phyloP scores from a whole-genome alignment of 495 filamentous ascomycete species.

The Daldinia bambusicola region DNA sequence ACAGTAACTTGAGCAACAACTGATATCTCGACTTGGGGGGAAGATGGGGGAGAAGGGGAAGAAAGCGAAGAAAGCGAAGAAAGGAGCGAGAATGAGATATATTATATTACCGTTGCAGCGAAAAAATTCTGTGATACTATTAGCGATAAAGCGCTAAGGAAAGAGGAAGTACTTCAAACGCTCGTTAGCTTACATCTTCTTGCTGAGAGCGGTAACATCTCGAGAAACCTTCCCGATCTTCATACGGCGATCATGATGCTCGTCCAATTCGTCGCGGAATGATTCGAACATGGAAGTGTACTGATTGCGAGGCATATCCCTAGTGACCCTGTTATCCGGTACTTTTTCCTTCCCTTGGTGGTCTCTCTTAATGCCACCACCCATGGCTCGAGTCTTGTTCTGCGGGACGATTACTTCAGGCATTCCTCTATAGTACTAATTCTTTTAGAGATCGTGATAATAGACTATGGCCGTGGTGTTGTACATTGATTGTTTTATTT shows the following conservation, averaged over 20 bases:
- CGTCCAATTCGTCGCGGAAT: slow-evolving; percentile 88
- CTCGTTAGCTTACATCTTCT: slow-evolving; percentile 81
- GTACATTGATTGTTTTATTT: no score
- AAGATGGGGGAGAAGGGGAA: not conserved
- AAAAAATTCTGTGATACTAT: slow-evolving; percentile 76
- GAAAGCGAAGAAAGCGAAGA: no score
- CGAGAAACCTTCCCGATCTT: slow-evolving; percentile 86
- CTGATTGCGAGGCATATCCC: slow-evolving; percentile 54
- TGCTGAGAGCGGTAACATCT: slow-evolving; percentile 92
- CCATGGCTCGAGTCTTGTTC: slow-evolving; percentile 49
- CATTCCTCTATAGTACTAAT: slow-evolving; percentile 25
- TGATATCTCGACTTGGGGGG: not conserved
- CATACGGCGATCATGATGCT: slow-evolving; percentile 93
- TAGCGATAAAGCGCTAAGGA: slow-evolving; percentile 8
- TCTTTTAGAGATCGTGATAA: not conserved
- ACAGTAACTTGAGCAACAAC: no score
- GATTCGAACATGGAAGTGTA: slow-evolving; percentile 83
- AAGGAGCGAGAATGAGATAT: no score
- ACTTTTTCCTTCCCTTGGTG: slow-evolving; percentile 65
- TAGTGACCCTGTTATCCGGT: slow-evolving; percentile 46
- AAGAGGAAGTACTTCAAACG: not conserved
- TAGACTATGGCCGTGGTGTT: not conserved
- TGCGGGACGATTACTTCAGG: slow-evolving; percentile 48
- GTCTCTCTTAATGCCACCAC: slow-evolving; percentile 66
- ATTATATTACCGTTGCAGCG: slow-evolving; percentile 85